A percentile compares a stretch with the other conserved stretches of the same genome.
These are phyloP conservation scores for Leccinum cinnamomeum DNA, from an alignment of 1,284 basidiomycete species.

Conservation along the genomic window DNA sequence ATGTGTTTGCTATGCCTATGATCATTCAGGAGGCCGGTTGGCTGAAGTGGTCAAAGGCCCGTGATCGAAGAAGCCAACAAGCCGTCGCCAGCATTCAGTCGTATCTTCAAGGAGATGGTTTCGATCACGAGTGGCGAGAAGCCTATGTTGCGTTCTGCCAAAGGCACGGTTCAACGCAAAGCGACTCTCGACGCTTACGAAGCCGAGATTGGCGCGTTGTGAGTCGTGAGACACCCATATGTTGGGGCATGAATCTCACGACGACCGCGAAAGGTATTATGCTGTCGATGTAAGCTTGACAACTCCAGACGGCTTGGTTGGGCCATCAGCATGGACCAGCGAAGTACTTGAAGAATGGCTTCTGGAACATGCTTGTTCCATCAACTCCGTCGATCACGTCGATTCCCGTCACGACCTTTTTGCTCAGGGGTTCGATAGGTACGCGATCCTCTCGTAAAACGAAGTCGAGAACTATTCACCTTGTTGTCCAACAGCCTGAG, in stretches of 20 bases:
- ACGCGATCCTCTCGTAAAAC: slow-evolving; percentile 17
- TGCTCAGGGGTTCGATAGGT: slow-evolving; percentile 1
- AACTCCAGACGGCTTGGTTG: not conserved
- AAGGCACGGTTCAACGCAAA: not conserved
- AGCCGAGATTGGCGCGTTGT: not conserved
- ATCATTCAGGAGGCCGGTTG: not conserved
- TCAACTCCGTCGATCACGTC: slow-evolving; percentile 7
- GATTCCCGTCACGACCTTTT: not conserved
- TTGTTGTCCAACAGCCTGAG: slow-evolving; percentile 22
- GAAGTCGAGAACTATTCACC: not conserved
- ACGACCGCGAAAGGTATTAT: not conserved
- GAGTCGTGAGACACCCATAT: not conserved
- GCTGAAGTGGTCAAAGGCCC: not conserved
- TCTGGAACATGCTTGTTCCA: slow-evolving; percentile 17
- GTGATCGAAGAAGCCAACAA: not conserved
- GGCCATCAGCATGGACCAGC: slow-evolving; percentile 14
- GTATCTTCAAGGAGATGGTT: slow-evolving; percentile 3
- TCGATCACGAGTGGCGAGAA: not conserved
- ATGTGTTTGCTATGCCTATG: not conserved
- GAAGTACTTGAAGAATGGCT: slow-evolving; percentile 25
- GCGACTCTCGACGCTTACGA: not conserved
- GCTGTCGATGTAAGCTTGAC: not conserved
- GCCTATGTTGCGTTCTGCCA: not conserved
- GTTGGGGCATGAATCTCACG: not conserved
- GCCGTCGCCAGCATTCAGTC: not conserved